phyloP scores from a whole-genome alignment of 2,329 filamentous ascomycete species.

The Hawksworthiomyces lignivorus region DNA sequence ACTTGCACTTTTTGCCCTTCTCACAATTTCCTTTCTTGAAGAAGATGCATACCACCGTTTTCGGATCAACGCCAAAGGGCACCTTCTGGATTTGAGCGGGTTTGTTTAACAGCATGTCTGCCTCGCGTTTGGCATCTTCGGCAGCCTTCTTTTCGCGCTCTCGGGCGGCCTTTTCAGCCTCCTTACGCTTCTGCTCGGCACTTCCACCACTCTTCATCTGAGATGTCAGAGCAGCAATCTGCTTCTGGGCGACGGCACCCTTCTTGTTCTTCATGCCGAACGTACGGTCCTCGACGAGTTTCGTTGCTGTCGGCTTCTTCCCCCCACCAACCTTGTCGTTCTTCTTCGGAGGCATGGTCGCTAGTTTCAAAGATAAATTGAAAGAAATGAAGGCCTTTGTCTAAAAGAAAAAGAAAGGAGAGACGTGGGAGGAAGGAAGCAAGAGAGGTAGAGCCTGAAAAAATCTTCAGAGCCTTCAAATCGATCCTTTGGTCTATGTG shows the following conservation, averaged over 20 bases:
- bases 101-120: constrained; percentile 75
- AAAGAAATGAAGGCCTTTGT: too few species aligned
- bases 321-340: constrained; percentile 41
- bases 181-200: constrained; percentile 80
- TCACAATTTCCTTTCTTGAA: constrained; percentile 97
- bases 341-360: constrained; percentile 68
- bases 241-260: constrained; percentile 79
- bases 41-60: constrained; percentile 93
- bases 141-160: constrained; percentile 88
- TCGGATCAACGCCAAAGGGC: constrained; percentile 94
- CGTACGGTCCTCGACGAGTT: constrained; percentile 83
- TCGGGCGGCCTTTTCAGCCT: constrained; percentile 56
- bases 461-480: too few species aligned
- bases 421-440: not conserved
- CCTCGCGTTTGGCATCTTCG: constrained; percentile 74
- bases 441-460: too few species aligned
- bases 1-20: constrained; percentile 97
- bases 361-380: constrained; percentile 14
- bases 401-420: constrained; percentile 3
- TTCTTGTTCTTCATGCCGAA: constrained; percentile 99
- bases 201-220: constrained; percentile 67
- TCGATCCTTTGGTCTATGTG: too few species aligned
- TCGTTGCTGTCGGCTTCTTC: constrained; percentile 48
- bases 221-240: constrained; percentile 75
- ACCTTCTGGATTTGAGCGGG: constrained; percentile 96